Evolutionary conservation across 2,329 filamentous ascomycete species (phyloP), one percentile per base, ranked within the genome.

Genomic region (Sporothrix brunneoviolacea): DNA sequence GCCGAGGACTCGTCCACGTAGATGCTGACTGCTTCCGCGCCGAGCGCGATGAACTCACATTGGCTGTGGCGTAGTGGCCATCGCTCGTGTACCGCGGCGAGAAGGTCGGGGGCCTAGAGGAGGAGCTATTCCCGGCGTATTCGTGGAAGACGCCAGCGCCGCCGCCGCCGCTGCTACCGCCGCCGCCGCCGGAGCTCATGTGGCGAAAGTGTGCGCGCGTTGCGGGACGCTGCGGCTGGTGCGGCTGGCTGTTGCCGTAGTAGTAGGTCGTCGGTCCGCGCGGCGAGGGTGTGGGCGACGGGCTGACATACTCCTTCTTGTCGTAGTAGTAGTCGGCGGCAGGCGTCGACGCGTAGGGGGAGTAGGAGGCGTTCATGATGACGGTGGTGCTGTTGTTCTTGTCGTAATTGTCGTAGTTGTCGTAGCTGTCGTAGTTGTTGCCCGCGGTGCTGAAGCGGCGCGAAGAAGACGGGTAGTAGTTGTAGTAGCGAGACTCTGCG

Each of bases 41-140:
- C 65, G 67, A 65, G 66, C 68, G 65, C 69, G 68, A 64, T 63
- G 65, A 67, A 82, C 78, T 82, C 78, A 82, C 78, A 80, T 81
- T 78, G 70, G 76, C 77, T 69, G 78, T 80, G 69, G 76, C 77
- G 72, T 82, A 82, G 63, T 78, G 71, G 65, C 78, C 78, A 63
- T 72, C 74, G 72, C 77, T 81, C 65, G 75, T 80, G 70, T 78
- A 82, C 60, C 78, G 75, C 56, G 78, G 78, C 55, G 78, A 82
- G 62, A 79, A 77, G 54, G 72, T 69, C 36, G 70, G 72, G 53
- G 69, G 71, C 60, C 70, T 71, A 53, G 54, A 50, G 13, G 52
- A 53, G 3, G 67, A 74, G 58, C 66, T 72, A 46, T 64, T 59
- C 56, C 55, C 60, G 48, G 57, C 55, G 43, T 62, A 71, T 39